Conservation (phyloP, 2,329 filamentous ascomycete species). For the Colletotrichum sp. region DNA sequence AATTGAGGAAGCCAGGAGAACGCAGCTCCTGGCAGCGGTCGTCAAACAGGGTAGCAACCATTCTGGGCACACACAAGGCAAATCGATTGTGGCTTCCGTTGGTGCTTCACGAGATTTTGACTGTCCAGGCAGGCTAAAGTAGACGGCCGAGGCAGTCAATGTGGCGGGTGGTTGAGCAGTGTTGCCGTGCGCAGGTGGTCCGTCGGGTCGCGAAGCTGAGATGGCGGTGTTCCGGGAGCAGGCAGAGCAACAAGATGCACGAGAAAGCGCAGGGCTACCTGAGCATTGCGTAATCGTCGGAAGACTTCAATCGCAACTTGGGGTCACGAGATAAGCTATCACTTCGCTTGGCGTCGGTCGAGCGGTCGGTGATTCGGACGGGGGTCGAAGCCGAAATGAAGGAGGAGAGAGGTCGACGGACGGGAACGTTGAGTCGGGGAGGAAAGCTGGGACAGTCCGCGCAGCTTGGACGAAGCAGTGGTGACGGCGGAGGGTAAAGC, state of each 20-base stretch:
- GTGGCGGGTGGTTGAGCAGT: background rate
- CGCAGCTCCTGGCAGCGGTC: constrained; percentile 57
- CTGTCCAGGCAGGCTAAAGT: background rate
- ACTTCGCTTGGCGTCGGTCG: background rate
- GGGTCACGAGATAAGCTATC: background rate
- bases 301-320: background rate
- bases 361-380: background rate
- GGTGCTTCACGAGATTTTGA: background rate
- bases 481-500: background rate
- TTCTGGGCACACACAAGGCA: background rate
- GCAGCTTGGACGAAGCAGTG: background rate
- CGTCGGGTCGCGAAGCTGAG: background rate
- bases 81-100: background rate
- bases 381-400: constrained; percentile 6
- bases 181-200: background rate
- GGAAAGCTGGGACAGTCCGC: background rate
- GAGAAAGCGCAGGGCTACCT: background rate
- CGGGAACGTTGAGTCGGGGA: background rate
- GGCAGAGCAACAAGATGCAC: background rate
- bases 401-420: background rate
- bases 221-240: background rate
- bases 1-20: constrained; percentile 57
- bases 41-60: constrained; percentile 16
- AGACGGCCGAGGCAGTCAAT: background rate
- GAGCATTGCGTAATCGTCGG: constrained; percentile 10